Evolutionary conservation across 192 early-diverging fungal genomes (phyloP), one percentile per base, ranked within the genome.

Genomic region (Coemansia sp.): DNA sequence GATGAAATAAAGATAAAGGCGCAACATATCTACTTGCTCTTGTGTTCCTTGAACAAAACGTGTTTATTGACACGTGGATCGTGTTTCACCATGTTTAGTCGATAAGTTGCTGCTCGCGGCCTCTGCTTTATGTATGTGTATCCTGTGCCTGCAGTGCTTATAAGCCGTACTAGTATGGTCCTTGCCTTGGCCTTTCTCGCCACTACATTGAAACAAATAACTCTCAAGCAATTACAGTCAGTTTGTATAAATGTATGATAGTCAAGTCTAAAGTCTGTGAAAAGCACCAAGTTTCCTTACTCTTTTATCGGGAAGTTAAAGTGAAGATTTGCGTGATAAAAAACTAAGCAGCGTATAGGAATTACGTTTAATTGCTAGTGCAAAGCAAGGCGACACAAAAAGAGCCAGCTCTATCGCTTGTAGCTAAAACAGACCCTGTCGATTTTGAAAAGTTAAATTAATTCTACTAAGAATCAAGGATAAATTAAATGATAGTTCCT

Each of bases 31-130:
- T 76, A 77, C 62, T 90, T 91, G 74, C 88, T 90, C 82, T 93
- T 93, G 67, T 89, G 87, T 68, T 96, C 94, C 28, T 71, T 86
- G 79, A 96, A 96, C 62, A 96, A 76, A 49, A 94, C 91, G 63
- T 92, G 93, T 70, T 89, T 85, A 71, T 92, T 93, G 47, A 90
- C 92, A 62, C 87, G 81, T 34, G 96, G 96, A 79, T 98, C 96
- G 66, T 88, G 92, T 85, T 98, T 98, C 88, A 93, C 93, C 68
- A 94, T 85, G 30, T 88, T 85, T 54, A 98, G 81, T 66, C 95
- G 94, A 57, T 90, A 86, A 3, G 78, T 72, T 26, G 88, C 83
- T 26, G 90, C 83, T 56, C 90, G 83, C 64, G 93, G 87, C 41
- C 93, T 82, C 55, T 88, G 80, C 56, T 87, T 92, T 7, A 90